Conservation (phyloP, 352 stramenopile species). For the Phytophthora pistaciae region DNA sequence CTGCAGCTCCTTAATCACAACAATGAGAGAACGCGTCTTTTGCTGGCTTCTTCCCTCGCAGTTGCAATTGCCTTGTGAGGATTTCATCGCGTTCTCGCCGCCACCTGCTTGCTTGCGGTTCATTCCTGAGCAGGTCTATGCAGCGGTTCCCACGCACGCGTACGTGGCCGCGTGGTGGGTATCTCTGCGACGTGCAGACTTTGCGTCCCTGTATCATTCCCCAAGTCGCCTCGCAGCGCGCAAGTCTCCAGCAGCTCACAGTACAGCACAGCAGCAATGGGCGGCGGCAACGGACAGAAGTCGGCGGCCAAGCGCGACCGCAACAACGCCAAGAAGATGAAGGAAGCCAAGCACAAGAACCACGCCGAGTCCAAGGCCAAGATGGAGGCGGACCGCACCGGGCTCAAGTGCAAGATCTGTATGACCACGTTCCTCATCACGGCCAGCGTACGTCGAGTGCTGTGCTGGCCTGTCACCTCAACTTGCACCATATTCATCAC, state of each 20-base stretch:
- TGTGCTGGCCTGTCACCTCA: neutral
- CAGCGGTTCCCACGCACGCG: constrained; percentile 28
- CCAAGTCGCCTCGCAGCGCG: constrained; percentile 23
- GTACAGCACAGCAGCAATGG: constrained; percentile 49
- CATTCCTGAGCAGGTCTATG: constrained; percentile 29
- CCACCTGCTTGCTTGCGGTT: constrained; percentile 2
- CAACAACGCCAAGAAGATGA: constrained; percentile 89
- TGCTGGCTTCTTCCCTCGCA: neutral
- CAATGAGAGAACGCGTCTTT: neutral
- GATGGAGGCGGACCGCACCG: constrained; percentile 80
- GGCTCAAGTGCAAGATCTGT: constrained; percentile 91
- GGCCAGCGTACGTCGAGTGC: constrained; percentile 61
- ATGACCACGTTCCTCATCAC: constrained; percentile 91
- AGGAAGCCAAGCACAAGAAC: constrained; percentile 85
- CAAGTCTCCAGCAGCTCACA: constrained; percentile 17
- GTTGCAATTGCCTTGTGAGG: constrained; percentile 2
- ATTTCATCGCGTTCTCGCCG: neutral
- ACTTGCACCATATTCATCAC: constrained; percentile 16
- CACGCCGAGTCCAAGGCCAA: constrained; percentile 85
- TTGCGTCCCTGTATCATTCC: constrained; percentile 20
- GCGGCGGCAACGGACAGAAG: constrained; percentile 88
- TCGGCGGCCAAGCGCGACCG: constrained; percentile 81
- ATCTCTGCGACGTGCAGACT: constrained; percentile 5
- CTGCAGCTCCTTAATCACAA: constrained; percentile 1
- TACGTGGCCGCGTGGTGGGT: constrained; percentile 10